Evolutionary conservation across 176 grass and related monocot genomes (phyloP), one percentile per base, ranked within the genome.

Genomic region (Oryza brachyantha): DNA sequence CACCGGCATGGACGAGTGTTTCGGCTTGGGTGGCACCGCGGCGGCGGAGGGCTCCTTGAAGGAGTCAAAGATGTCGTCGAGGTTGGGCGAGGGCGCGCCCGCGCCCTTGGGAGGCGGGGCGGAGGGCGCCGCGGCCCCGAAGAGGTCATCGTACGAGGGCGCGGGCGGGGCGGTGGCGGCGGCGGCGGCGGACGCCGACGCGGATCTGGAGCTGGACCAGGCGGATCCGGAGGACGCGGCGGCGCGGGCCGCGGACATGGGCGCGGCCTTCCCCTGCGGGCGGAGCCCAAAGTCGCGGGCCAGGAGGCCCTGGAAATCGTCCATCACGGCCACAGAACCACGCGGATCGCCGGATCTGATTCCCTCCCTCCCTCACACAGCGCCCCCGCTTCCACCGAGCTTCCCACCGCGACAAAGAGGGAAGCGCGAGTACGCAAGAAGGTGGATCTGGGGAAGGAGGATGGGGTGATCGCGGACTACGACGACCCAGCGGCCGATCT

Each of bases 281-380:
- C 90, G 84, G 52, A 93, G 72, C 66, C 86, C 90, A 80, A 93
- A 92, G 79, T 92, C 90, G 25, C 86, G 83, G 61, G 75, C 69
- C 81, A 92, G 85, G 55, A 88, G 59, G 82, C 85, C 86, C 34
- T 88, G 68, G 66, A 92, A 83, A 67, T 92, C 86, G 43, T 92
- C 90, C 90, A 92, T 92, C 64, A 8, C 63, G 13, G 6, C 40
- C 10, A 22, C 43, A 16, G 9, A 7, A 8, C 17, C 11, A 25
- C 79, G 29, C 13, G 72, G 73, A 41, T 85, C 78, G 9, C 12
- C 1, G 83, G 87, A 89, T 89, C 83, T 46, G 78, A 17, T 8
- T 21, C 37, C 6, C 36, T 5, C 1, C 6, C 21, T 2, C 31
- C 36, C 60, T 0, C 7, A 10, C 28, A 8, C 28, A 12, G 11